These are phyloP conservation scores for Fusarium longipes DNA, from an alignment of 2,329 filamentous ascomycete genomes.

Conservation along the genomic window DNA sequence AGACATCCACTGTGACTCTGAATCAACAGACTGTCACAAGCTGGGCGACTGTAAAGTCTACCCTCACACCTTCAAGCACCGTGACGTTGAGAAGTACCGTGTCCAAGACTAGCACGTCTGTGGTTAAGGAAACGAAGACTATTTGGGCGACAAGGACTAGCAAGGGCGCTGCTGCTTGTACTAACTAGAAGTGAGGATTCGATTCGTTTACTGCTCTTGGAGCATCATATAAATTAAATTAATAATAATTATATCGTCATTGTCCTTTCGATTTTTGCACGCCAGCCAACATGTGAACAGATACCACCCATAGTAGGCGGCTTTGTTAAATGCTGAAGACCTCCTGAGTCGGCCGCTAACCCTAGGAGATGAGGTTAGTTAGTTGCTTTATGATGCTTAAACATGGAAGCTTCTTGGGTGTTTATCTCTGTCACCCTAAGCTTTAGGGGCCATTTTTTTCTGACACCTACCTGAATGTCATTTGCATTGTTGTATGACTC, in stretches of 20 bases:
- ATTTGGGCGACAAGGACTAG: slow-evolving; percentile 30
- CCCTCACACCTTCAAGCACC: slow-evolving; percentile 37
- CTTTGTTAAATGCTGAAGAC: too few species aligned
- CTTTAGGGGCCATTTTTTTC: too few species aligned
- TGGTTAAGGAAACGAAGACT: slow-evolving; percentile 27
- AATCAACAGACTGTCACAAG: slow-evolving; percentile 15
- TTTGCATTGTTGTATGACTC: too few species aligned
- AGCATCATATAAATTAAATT: background rate
- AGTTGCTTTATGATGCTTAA: too few species aligned
- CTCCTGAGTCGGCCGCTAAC: too few species aligned
- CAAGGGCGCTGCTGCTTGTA: slow-evolving; percentile 34
- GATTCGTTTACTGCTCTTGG: slow-evolving; percentile 1
- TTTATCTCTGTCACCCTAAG: too few species aligned
- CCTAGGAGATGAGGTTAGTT: too few species aligned
- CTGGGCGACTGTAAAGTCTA: slow-evolving; percentile 43
- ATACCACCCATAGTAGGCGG: too few species aligned
- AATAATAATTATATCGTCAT: background rate
- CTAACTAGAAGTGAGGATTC: background rate
- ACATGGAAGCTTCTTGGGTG: too few species aligned
- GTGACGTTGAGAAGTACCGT: slow-evolving; percentile 29
- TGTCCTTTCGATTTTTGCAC: too few species aligned
- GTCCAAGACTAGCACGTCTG: slow-evolving; percentile 29
- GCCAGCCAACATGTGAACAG: too few species aligned
- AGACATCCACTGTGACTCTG: slow-evolving; percentile 19
- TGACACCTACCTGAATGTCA: too few species aligned